phyloP scores from a whole-genome alignment of 768 basidiomycete genomes.

The Lepiota brunneoincarnata region DNA sequence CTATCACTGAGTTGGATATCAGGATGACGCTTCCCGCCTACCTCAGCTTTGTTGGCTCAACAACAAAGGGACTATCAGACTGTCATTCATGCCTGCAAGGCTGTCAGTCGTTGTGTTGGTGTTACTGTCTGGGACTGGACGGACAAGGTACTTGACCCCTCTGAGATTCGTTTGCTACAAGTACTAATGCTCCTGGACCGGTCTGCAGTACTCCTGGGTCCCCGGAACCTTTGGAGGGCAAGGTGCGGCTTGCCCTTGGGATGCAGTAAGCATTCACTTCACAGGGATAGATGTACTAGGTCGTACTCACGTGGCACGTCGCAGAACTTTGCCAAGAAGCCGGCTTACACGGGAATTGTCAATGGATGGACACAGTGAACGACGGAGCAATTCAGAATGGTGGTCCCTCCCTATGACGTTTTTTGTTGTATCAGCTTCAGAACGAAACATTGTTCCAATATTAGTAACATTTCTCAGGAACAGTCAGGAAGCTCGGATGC shows the following conservation, averaged over 20 bases:
- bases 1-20: constrained; percentile 64
- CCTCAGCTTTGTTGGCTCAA: constrained; percentile 43
- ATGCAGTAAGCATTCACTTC: constrained; percentile 24
- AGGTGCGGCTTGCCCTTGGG: constrained; percentile 37
- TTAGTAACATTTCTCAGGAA: no score
- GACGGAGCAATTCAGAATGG: not conserved
- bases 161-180: not conserved
- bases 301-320: not conserved
- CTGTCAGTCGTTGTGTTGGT: constrained; percentile 36
- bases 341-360: constrained; percentile 18
- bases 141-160: constrained; percentile 28
- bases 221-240: constrained; percentile 34
- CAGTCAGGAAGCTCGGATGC: no score
- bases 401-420: no score
- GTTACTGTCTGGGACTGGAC: constrained; percentile 44
- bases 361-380: constrained; percentile 3
- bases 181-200: not conserved
- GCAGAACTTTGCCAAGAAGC: constrained; percentile 18
- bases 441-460: no score
- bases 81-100: constrained; percentile 50
- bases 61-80: constrained; percentile 55
- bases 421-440: no score
- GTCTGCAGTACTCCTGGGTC: constrained; percentile 36
- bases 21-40: constrained; percentile 53
- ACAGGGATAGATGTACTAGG: no score